Base-by-base conservation (phyloP, 31 red algal genomes). In the Bonnemaisonia californica region DNA sequence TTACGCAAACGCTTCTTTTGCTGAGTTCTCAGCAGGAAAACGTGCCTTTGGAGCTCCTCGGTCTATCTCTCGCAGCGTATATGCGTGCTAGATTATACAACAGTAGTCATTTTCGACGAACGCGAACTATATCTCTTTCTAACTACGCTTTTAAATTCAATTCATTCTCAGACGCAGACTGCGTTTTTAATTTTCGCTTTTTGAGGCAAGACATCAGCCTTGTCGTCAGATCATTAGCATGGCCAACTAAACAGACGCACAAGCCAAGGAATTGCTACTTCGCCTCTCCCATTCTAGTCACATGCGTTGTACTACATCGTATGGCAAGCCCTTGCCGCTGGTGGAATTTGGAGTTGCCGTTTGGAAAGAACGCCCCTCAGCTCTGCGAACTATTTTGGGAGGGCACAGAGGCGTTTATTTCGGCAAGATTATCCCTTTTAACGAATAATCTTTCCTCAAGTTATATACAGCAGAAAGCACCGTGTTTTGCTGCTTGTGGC, bases 291-390 rank as follows among this genome's bases (percentile, higher is more conserved):
- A 7, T 69, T 69, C 34, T 4, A n/a, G 65, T 2, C 5, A 69
- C 26, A 36, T 33, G 35, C 26, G 4, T 69, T 33, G 26, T 69
- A 7, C 26, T 69, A 4, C 4, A 34, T 26, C 26, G 65, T n/a
- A 4, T 4, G 5, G 2, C 3, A 23, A 2, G 30, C 4, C 65
- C 26, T 33, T 4, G 30, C 3, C 4, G 65, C 3, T 69, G 65
- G 65, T 23, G 3, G 26, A 34, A 69, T 69, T n/a, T n/a, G n/a
- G n/a, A n/a, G n/a, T n/a, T n/a, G n/a, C n/a, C n/a, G n/a, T 69
- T 69, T 33, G 65, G 65, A 34, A 69, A 69, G 35, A n/a, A 69
- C 3, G 31, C 3, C 3, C 65, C 65, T 4, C 65, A 69, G 3
- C 65, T 69, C 28, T 69, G 30, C 2, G 4, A 4, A 4, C 31